These are phyloP conservation scores for Digitaria exilis DNA, from an alignment of 202 grass and related monocot genomes.

Conservation along the genomic window DNA sequence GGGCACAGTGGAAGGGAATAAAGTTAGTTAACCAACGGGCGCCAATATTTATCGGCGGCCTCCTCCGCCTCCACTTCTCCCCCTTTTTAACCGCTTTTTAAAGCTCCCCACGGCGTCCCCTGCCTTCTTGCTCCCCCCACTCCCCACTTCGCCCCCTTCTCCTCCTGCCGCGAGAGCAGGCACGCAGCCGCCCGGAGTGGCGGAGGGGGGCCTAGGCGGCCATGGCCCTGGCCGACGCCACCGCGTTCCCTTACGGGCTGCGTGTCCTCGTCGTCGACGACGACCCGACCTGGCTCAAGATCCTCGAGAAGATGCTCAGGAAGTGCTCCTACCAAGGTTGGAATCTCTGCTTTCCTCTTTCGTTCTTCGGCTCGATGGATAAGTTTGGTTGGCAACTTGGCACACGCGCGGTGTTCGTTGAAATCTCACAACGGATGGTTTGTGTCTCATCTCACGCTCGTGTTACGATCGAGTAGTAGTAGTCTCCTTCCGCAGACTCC, in stretches of 20 bases:
- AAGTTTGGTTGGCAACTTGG: not conserved
- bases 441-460: not conserved
- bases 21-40: conserved; percentile 46
- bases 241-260: conserved; percentile 86
- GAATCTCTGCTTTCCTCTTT: conserved; percentile 36
- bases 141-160: conserved; percentile 14
- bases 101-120: conserved; percentile 21
- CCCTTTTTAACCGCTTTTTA: conserved; percentile 60
- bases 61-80: conserved; percentile 45
- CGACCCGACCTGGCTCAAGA: conserved; percentile 98
- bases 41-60: conserved; percentile 47
- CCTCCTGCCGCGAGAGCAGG: conserved; percentile 17
- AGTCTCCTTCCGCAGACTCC: not conserved
- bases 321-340: conserved; percentile 99
- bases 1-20: conserved; percentile 24
- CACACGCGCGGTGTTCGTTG: conserved; percentile 26
- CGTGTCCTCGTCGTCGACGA: conserved; percentile 96
- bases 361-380: not conserved
- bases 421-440: conserved; percentile 25
- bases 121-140: conserved; percentile 41
- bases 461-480: not conserved
- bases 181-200: not conserved
- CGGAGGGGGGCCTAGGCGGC: conserved; percentile 26
- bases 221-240: conserved; percentile 53
- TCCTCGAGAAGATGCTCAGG: conserved; percentile 99